phyloP scores from a whole-genome alignment of 352 stramenopile genomes.

The Phytophthora citrophthora region DNA sequence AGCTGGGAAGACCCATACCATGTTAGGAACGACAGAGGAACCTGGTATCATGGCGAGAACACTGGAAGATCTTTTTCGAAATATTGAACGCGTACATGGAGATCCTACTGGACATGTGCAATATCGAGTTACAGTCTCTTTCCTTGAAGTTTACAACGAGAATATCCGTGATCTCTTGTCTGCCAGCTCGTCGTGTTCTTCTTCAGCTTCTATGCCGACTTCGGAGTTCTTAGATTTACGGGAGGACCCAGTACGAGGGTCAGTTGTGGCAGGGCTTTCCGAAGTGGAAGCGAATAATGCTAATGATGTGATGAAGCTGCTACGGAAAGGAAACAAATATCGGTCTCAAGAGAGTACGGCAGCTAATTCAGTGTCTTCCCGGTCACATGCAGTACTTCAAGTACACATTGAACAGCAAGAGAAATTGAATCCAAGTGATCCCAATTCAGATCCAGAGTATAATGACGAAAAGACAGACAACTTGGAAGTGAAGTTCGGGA shows the following conservation, averaged over 20 bases:
- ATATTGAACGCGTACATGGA: constrained; percentile 54
- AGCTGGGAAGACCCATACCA: constrained; percentile 92
- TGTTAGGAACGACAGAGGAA: constrained; percentile 84
- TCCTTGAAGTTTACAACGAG: constrained; percentile 94
- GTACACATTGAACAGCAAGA: constrained; percentile 82
- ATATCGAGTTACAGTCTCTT: constrained; percentile 82
- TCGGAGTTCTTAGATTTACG: constrained; percentile 75
- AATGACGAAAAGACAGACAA: constrained; percentile 14
- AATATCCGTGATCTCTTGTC: constrained; percentile 92
- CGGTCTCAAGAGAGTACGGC: constrained; percentile 89
- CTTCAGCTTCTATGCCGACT: constrained; percentile 17
- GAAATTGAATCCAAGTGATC: constrained; percentile 26
- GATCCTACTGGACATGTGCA: constrained; percentile 12
- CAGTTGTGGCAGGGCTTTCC: constrained; percentile 86
- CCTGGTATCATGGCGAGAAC: constrained; percentile 91
- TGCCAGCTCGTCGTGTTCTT: constrained; percentile 30
- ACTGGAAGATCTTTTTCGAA: constrained; percentile 85
- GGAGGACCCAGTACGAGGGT: constrained; percentile 87
- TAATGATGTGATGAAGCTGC: constrained; percentile 86
- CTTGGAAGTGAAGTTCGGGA: constrained; percentile 80
- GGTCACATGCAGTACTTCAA: constrained; percentile 91
- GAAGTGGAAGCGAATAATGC: constrained; percentile 84
- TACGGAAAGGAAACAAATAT: constrained; percentile 86
- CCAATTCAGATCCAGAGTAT: constrained; percentile 19
- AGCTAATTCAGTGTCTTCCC: constrained; percentile 88